phyloP scores from a whole-genome alignment of 306 rosid species.

The Alnus glutinosa region DNA sequence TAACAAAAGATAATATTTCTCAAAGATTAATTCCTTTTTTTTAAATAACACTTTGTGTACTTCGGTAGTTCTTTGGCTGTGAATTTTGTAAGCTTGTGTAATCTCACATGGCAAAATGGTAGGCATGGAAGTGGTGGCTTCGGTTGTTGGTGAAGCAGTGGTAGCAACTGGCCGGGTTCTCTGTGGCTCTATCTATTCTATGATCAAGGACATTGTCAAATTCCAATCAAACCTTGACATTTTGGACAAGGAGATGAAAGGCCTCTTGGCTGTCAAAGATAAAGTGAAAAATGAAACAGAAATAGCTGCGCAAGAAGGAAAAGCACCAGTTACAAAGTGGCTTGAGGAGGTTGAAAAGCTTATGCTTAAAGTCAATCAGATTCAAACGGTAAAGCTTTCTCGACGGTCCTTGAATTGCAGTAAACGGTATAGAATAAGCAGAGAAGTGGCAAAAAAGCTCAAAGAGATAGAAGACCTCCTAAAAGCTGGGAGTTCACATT shows the following conservation, averaged over 20 bases:
- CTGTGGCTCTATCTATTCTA: too few relatives aligned
- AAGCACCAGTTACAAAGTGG: background rate
- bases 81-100: too few relatives aligned
- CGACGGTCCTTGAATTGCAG: too few relatives aligned
- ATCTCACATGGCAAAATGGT: background rate
- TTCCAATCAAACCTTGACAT: background rate
- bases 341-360: background rate
- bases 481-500: background rate
- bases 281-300: background rate
- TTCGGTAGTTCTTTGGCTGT: too few relatives aligned
- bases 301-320: background rate
- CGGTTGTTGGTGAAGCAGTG: too few relatives aligned
- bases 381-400: background rate
- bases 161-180: too few relatives aligned
- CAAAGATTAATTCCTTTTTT: too few relatives aligned
- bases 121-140: too few relatives aligned
- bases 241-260: conserved; percentile 15
- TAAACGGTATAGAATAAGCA: background rate
- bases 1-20: too few relatives aligned
- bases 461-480: background rate
- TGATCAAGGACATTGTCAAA: background rate
- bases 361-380: background rate
- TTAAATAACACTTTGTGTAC: too few relatives aligned
- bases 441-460: background rate
- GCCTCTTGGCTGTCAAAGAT: background rate